Evolutionary conservation across 345 rosid species (phyloP).

Genomic region (Raphanus sativus): DNA sequence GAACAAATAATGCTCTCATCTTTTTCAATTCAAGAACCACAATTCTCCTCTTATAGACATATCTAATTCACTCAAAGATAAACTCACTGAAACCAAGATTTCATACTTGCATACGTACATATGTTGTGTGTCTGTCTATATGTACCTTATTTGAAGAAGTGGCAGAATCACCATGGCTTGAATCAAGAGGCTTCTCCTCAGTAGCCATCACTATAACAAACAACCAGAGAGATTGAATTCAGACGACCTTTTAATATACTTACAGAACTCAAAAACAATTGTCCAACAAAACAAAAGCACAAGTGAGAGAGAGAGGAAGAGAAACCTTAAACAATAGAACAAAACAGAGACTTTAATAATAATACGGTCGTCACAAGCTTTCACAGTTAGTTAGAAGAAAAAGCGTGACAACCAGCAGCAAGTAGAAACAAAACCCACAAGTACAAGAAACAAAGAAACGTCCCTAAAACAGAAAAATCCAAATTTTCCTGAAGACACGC

Average conservation of each 20-base stretch:
- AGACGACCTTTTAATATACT: neutral
- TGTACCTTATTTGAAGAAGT: conserved; percentile 36
- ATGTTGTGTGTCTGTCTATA: neutral
- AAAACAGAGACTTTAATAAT: conserved; percentile 10
- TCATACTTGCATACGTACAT: neutral
- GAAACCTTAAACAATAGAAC: conserved; percentile 10
- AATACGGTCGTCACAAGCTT: conserved; percentile 1
- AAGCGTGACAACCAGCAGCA: conserved; percentile 23
- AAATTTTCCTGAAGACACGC: conserved; percentile 35
- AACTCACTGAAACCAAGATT: no score
- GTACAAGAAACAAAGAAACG: conserved; percentile 26
- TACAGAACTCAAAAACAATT: conserved; percentile 7
- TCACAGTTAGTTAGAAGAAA: conserved; percentile 13
- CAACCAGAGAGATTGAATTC: conserved; percentile 12
- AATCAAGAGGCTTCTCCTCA: conserved; percentile 37
- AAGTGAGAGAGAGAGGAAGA: conserved; percentile 3
- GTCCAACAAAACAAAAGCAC: neutral
- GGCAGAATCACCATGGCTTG: conserved; percentile 21
- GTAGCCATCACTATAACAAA: conserved; percentile 28
- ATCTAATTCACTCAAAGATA: conserved; percentile 3
- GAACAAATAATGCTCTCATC: neutral
- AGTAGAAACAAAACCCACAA: conserved; percentile 22
- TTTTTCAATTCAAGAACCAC: conserved; percentile 1
- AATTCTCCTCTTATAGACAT: neutral
- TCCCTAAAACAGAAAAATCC: conserved; percentile 12